Evolutionary conservation across 2,329 filamentous ascomycete genomes (phyloP).

Genomic region (Talaromyces sp.): DNA sequence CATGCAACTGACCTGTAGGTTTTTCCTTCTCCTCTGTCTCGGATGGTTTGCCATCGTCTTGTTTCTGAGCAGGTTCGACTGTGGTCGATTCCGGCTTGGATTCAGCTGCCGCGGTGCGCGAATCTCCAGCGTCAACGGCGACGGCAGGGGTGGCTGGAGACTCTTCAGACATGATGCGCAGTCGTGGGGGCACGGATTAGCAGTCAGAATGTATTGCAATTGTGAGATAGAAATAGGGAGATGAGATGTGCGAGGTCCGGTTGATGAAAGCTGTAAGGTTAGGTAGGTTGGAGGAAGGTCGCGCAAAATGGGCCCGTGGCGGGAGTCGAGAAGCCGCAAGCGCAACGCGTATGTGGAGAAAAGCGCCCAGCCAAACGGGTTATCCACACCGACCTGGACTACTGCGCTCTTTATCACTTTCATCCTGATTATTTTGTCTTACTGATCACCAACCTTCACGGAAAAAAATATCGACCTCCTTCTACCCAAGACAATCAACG

Average conservation of each 20-base stretch:
- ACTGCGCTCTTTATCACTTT: no score
- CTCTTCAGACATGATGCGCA: slow-evolving; percentile 42
- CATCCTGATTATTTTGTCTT: neutral
- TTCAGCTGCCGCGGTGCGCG: slow-evolving; percentile 31
- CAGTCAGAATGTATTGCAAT: neutral
- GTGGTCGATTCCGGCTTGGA: slow-evolving; percentile 26
- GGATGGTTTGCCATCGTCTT: slow-evolving; percentile 7
- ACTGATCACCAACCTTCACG: neutral
- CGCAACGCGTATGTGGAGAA: slow-evolving; percentile 24
- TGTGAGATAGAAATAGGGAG: neutral
- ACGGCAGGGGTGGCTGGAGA: slow-evolving; percentile 34
- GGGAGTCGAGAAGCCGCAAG: slow-evolving; percentile 25
- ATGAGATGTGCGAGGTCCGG: neutral
- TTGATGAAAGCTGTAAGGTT: neutral
- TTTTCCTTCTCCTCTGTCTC: slow-evolving; percentile 29
- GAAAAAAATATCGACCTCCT: neutral
- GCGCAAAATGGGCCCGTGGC: slow-evolving; percentile 25
- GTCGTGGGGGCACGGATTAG: neutral
- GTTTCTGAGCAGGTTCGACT: slow-evolving; percentile 22
- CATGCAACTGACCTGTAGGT: slow-evolving; percentile 30
- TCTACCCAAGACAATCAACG: neutral
- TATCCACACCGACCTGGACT: neutral
- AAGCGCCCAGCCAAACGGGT: neutral
- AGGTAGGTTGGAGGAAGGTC: slow-evolving; percentile 2
- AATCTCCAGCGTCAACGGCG: slow-evolving; percentile 33